phyloP scores from a whole-genome alignment of 371 early-diverging fungal genomes.

The Blastocladiella emersonii region DNA sequence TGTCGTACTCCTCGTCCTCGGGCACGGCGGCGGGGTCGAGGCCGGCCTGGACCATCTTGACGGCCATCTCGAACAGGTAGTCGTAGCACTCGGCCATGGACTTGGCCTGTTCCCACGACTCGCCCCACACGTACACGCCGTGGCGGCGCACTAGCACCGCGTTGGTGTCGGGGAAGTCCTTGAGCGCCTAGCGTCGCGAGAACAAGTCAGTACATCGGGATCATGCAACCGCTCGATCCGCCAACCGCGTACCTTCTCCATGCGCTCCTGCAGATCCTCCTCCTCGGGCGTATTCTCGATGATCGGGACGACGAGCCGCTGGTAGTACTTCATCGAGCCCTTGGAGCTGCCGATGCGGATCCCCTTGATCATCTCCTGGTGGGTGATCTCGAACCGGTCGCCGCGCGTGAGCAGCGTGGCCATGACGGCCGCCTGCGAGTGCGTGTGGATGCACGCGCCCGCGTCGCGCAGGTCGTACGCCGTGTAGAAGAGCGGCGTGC shows the following conservation, averaged over 20 bases:
- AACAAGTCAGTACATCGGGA: conserved; percentile 1
- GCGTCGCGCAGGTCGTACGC: conserved; percentile 76
- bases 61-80: conserved; percentile 90
- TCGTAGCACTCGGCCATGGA: conserved; percentile 97
- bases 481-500: conserved; percentile 90
- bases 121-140: conserved; percentile 90
- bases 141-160: conserved; percentile 88
- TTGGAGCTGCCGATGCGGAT: conserved; percentile 59
- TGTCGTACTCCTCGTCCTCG: conserved; percentile 11
- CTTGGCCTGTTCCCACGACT: conserved; percentile 92
- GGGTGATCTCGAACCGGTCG: conserved; percentile 64
- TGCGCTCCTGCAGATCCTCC: conserved; percentile 76
- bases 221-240: too few relatives aligned
- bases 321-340: conserved; percentile 53
- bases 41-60: conserved; percentile 74
- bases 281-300: conserved; percentile 92
- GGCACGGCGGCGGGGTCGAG: conserved; percentile 54
- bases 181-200: conserved; percentile 52
- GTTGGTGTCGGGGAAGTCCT: conserved; percentile 76
- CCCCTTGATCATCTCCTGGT: conserved; percentile 98
- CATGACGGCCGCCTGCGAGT: conserved; percentile 90
- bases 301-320: conserved; percentile 83
- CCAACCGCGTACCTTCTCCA: conserved; percentile 53
- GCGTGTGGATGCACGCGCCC: conserved; percentile 93
- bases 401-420: conserved; percentile 66